Conservation (phyloP, 129 eudicot genomes). For the Lactuca saligna region DNA sequence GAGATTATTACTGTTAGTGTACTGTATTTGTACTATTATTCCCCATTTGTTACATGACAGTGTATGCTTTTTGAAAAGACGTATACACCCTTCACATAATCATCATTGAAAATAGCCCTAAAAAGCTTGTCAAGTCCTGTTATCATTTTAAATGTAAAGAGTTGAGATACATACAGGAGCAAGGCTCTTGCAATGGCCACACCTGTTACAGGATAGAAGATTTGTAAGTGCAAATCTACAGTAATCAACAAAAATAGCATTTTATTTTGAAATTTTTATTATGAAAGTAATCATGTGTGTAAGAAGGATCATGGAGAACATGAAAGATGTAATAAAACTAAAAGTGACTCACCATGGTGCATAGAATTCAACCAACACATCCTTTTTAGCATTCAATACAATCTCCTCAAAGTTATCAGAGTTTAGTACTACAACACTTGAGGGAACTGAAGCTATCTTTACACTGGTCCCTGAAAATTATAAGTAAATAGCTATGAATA, state of each 20-base stretch:
- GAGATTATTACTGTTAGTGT: neutral
- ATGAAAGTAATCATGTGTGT: constrained; percentile 4
- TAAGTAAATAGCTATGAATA: too few relatives aligned
- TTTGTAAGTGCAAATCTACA: constrained; percentile 18
- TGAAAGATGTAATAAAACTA: constrained; percentile 4
- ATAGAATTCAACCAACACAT: constrained; percentile 95
- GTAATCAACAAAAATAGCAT: neutral
- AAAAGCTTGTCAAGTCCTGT: too few relatives aligned
- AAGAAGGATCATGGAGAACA: constrained; percentile 1
- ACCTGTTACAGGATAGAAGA: constrained; percentile 55
- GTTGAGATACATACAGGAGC: constrained; percentile 81
- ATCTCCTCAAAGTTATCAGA: constrained; percentile 83
- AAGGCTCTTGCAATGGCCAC: constrained; percentile 98
- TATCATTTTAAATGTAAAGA: neutral
- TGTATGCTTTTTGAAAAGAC: too few relatives aligned
- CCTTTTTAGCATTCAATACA: constrained; percentile 76
- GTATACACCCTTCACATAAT: too few relatives aligned
- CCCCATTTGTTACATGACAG: too few relatives aligned
- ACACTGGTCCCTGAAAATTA: constrained; percentile 77
- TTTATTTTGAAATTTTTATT: neutral
- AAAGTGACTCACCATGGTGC: constrained; percentile 81
- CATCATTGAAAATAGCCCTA: too few relatives aligned
- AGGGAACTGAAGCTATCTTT: constrained; percentile 79
- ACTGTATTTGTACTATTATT: constrained; percentile 1
- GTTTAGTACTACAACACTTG: constrained; percentile 80